phyloP scores from a whole-genome alignment of 2,329 filamentous ascomycete genomes.

The Diaporthe sp. region DNA sequence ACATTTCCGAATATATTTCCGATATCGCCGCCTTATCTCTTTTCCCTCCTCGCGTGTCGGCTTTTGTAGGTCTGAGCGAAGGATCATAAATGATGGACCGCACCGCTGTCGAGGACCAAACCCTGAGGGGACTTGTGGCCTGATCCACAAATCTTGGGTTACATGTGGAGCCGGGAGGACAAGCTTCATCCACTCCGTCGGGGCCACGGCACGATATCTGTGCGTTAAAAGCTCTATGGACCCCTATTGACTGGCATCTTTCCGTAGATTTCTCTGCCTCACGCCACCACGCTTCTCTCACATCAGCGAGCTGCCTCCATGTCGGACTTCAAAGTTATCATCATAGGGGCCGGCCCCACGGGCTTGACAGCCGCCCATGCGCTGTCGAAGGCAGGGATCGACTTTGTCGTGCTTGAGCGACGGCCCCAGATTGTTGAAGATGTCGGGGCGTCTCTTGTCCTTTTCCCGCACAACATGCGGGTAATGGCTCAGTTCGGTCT shows the following conservation, averaged over 20 bases:
- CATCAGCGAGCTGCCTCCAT: background rate
- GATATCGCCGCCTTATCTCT: background rate
- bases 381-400: slow-evolving; percentile 50
- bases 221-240: background rate
- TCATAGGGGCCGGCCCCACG: slow-evolving; percentile 50
- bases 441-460: slow-evolving; percentile 50
- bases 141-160: background rate
- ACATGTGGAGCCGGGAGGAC: background rate
- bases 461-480: slow-evolving; percentile 49
- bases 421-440: slow-evolving; percentile 48
- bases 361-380: slow-evolving; percentile 50
- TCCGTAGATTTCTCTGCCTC: background rate
- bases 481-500: slow-evolving; percentile 53
- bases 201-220: background rate
- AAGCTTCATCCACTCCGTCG: background rate
- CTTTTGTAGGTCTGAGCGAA: background rate
- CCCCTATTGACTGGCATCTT: background rate
- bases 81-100: background rate
- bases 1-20: background rate
- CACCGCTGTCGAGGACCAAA: background rate
- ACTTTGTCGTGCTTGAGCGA: slow-evolving; percentile 56
- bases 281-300: background rate
- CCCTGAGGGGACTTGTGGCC: slow-evolving; percentile 4
- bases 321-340: slow-evolving; percentile 47
- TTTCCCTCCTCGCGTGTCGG: background rate